Evolutionary conservation across 768 basidiomycete species (phyloP), one percentile per base, ranked within the genome.

Genomic region (Suillus variegatus): DNA sequence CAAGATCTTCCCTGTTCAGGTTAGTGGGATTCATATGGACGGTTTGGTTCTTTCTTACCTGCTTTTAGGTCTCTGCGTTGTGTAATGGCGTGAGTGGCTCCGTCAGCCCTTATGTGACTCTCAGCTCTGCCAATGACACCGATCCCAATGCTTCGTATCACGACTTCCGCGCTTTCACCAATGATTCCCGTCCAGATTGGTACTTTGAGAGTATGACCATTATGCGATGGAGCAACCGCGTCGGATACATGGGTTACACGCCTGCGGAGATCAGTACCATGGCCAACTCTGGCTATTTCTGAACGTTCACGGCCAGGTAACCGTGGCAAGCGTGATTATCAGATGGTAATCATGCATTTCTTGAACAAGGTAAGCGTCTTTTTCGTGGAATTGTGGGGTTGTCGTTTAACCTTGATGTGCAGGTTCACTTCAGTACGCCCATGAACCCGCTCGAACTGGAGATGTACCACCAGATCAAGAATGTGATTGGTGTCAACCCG

Each of bases 401-500:
- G n/a, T n/a, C n/a, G 10, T 1, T 1, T 25, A 16, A 8, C 3
- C 41, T 65, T 32, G 2, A 2, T 61, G 22, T 3, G 32, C 66
- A 95, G 94, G 97, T 99, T 54, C 97, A 99, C 78, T 99, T 97
- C 78, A 94, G 96, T 76, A 78, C 94, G 25, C 90, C 95, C 0
- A 99, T 99, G 97, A 94, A 92, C 72, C 97, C 97, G 0, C 79
- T 97, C 67, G 97, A 99, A 79, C 80, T 99, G 62, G 97, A 99
- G 81, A 97, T 99, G 81, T 98, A 95, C 75, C 97, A 99, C 76
- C 97, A 99, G 78, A 95, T 99, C 84, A 95, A 98, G 86, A 99
- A 99, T 73, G 95, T 99, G 62, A 98, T 99, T 71, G 97, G 97
- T 77, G 95, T 99, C 73, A 97, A 99, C 78, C 97, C 97, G 3